Evolutionary conservation across 768 basidiomycete species (phyloP), one percentile per base, ranked within the genome.

Genomic region (Cystobasidium onofrii): DNA sequence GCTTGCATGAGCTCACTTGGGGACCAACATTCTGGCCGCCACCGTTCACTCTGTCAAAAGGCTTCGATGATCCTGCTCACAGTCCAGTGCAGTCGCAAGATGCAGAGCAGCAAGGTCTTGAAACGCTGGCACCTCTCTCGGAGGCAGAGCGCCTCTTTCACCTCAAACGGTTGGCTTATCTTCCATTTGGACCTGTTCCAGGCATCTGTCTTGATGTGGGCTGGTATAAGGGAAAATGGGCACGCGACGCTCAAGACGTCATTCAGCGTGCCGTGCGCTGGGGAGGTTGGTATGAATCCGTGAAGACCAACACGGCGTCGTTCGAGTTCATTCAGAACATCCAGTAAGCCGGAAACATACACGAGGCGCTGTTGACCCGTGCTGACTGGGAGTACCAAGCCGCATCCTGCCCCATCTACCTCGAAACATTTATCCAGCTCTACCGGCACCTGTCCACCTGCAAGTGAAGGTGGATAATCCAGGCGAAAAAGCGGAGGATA

Each of bases 281-380:
- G 76, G 78, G 76, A 15, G 76, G 76, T 0, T 76, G 76, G 76
- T 75, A 75, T 33, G 31, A 65, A 9, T 50, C 64, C 1, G 54
- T 76, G 6, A 1, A 23, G 23, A 23, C 41, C 9, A 17, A 27
- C 0, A 18, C 15, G 1, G 15, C 18, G 41, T 17, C 36, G 4
- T 41, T 41, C 18, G 64, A 50, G 0, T 3, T 20, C 2, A 52
- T 76, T 0, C 1, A 39, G 0, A 52, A 55, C 7, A 13, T 67
- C 18, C 7, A n/a, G 31, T 39, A 17, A 4, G n/a, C 23, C 13
- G n/a, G n/a, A n/a, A n/a, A n/a, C n/a, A n/a, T n/a, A n/a, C n/a
- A n/a, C n/a, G n/a, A n/a, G n/a, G n/a, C n/a, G n/a, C n/a, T n/a
- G n/a, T n/a, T n/a, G n/a, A n/a, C n/a, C n/a, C n/a, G n/a, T n/a